Evolutionary conservation across 768 basidiomycete genomes (phyloP).

Genomic region (Tylopilus sp.): DNA sequence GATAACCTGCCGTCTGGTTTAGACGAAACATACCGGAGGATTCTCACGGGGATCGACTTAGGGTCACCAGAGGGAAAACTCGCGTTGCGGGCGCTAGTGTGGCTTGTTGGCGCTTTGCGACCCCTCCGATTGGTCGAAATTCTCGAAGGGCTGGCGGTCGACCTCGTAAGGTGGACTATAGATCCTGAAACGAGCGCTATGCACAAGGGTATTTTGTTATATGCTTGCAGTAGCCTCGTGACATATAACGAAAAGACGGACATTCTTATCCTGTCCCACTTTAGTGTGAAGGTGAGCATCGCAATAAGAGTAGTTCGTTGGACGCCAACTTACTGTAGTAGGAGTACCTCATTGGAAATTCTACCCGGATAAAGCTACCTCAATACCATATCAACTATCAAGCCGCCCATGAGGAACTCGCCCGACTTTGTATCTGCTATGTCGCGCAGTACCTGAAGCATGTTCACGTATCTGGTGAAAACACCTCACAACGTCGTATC

Average conservation of each 20-base stretch:
- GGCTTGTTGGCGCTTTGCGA: constrained; percentile 16
- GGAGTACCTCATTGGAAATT: constrained; percentile 12
- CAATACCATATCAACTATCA: constrained; percentile 4
- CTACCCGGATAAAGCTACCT: not conserved
- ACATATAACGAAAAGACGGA: constrained; percentile 6
- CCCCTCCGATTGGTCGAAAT: constrained; percentile 15
- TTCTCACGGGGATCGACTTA: constrained; percentile 11
- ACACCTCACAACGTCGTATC: not conserved
- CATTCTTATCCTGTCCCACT: constrained; percentile 15
- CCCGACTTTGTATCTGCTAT: constrained; percentile 2
- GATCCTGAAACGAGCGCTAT: constrained; percentile 6
- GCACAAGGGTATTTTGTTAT: constrained; percentile 5
- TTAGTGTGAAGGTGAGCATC: constrained; percentile 19
- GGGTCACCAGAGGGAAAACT: not conserved
- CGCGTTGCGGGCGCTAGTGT: constrained; percentile 8
- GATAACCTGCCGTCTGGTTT: constrained; percentile 14
- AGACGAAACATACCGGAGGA: constrained; percentile 20
- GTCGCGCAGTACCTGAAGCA: not conserved
- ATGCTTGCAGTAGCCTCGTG: constrained; percentile 15
- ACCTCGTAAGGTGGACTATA: not conserved
- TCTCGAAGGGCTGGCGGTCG: constrained; percentile 13
- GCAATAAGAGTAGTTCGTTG: too few species aligned
- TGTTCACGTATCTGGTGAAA: not conserved
- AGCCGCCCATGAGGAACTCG: constrained; percentile 3
- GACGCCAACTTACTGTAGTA: not conserved